Evolutionary conservation across 2,329 filamentous ascomycete species (phyloP).

Genomic region (Blastomyces emzantsi): DNA sequence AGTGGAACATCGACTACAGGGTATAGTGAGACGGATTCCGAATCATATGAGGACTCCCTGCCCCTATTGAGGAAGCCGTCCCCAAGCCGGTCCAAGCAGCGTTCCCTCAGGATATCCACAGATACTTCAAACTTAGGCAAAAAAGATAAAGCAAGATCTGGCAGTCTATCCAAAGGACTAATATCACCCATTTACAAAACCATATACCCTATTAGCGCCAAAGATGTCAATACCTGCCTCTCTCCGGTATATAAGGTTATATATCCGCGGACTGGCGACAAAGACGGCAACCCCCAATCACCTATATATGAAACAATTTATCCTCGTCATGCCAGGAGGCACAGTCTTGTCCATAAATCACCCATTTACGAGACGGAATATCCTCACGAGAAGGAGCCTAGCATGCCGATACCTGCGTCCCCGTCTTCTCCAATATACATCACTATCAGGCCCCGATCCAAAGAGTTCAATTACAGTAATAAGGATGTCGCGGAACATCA

Average conservation of each 20-base stretch:
- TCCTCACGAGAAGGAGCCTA: background rate
- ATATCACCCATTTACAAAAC: slow-evolving; percentile 4
- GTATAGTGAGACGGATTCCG: background rate
- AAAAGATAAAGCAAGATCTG: background rate
- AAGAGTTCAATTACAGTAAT: background rate
- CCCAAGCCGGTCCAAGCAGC: background rate
- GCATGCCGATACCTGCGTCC: background rate
- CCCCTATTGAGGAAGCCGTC: background rate
- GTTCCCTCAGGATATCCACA: background rate
- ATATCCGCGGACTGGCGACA: background rate
- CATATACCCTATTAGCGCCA: slow-evolving; percentile 4
- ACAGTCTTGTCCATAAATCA: background rate
- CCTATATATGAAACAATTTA: slow-evolving; percentile 4
- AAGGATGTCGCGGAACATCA: background rate
- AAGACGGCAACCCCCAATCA: background rate
- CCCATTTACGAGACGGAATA: background rate
- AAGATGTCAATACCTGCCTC: background rate
- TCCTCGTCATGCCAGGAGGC: background rate
- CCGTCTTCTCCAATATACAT: background rate
- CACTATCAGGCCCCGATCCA: background rate
- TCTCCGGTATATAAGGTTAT: slow-evolving; percentile 4
- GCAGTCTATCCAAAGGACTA: background rate
- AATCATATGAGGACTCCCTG: background rate
- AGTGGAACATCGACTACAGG: background rate
- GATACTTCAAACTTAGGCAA: background rate